Evolutionary conservation across 345 rosid genomes (phyloP).

Genomic region (Pugionium dolabratum): DNA sequence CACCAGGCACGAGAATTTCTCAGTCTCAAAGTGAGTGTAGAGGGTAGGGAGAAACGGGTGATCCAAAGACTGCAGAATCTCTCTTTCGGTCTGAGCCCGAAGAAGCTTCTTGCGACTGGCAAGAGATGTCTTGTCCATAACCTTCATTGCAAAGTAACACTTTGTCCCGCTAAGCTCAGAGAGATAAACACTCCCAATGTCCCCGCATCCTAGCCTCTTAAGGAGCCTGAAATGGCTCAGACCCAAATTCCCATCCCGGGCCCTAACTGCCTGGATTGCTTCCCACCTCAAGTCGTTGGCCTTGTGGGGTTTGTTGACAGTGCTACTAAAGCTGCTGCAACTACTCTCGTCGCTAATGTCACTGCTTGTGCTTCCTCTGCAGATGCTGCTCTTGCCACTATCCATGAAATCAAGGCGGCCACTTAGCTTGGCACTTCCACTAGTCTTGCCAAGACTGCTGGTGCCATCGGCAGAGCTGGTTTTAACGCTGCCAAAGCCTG

Average conservation of each 20-base stretch:
- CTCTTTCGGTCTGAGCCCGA: conserved; percentile 93
- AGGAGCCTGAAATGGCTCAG: conserved; percentile 80
- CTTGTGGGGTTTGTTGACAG: conserved; percentile 82
- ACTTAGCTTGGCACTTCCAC: conserved; percentile 74
- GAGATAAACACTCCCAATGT: conserved; percentile 90
- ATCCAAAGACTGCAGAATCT: conserved; percentile 81
- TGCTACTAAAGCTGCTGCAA: conserved; percentile 89
- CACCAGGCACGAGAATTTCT: conserved; percentile 85
- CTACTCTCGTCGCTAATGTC: conserved; percentile 91
- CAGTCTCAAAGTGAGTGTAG: conserved; percentile 86
- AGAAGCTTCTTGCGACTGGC: conserved; percentile 88
- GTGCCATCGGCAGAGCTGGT: conserved; percentile 77
- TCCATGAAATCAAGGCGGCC: conserved; percentile 76
- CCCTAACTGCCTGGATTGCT: conserved; percentile 81
- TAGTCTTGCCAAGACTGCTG: conserved; percentile 68
- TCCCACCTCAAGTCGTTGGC: conserved; percentile 92
- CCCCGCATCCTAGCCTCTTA: conserved; percentile 90
- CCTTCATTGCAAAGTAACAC: conserved; percentile 91
- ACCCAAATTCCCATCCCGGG: conserved; percentile 69
- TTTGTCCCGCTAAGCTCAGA: conserved; percentile 87
- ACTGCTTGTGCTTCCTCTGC: conserved; percentile 90
- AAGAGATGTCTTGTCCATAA: conserved; percentile 90
- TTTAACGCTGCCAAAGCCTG: conserved; percentile 66
- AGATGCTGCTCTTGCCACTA: conserved; percentile 87
- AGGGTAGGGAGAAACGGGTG: conserved; percentile 94